phyloP scores from a whole-genome alignment of 441 rosid species.

The Corymbia citriodora region DNA sequence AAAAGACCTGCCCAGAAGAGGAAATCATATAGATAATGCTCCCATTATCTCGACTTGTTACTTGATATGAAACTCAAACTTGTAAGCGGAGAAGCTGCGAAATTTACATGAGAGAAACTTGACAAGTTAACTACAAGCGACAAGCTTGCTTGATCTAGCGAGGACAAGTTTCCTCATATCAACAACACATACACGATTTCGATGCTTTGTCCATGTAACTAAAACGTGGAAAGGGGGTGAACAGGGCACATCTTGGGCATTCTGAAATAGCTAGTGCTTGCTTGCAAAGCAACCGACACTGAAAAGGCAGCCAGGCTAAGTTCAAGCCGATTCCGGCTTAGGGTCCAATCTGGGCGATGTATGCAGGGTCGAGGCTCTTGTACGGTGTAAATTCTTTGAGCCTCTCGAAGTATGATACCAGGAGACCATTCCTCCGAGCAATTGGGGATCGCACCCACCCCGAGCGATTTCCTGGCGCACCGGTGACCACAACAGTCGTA shows the following conservation, averaged over 20 bases:
- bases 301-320: not conserved
- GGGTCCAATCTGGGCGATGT: not conserved
- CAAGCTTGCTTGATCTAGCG: not conserved
- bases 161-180: not conserved
- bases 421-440: constrained; percentile 25
- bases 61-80: not conserved
- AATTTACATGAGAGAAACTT: no score
- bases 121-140: not conserved
- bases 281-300: not conserved
- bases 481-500: constrained; percentile 27
- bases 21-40: not conserved
- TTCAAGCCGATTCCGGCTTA: not conserved
- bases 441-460: constrained; percentile 26
- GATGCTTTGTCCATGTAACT: not conserved
- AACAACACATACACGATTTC: not conserved
- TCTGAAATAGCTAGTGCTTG: not conserved
- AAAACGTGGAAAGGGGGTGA: not conserved
- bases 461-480: constrained; percentile 7
- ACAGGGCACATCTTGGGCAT: not conserved
- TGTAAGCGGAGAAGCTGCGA: not conserved
- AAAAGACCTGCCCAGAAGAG: not conserved
- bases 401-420: constrained; percentile 36
- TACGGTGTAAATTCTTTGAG: constrained; percentile 3
- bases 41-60: not conserved
- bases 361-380: not conserved